Evolutionary conservation across 805 yeast species (phyloP).

Genomic region (Candida oleophila): DNA sequence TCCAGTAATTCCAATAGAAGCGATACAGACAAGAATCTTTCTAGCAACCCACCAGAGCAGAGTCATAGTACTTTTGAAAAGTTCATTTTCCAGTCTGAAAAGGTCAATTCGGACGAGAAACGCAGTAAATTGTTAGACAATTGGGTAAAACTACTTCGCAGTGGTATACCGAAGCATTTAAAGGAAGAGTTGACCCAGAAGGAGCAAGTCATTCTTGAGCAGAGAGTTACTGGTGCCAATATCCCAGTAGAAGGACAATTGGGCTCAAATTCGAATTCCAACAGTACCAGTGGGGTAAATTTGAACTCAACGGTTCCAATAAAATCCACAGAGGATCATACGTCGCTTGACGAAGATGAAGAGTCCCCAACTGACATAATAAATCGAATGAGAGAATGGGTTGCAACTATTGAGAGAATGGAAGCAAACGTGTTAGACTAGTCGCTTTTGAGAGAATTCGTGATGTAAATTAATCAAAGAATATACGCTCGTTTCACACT

Average conservation of each 20-base stretch:
- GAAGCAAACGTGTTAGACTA: no score
- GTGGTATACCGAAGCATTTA: constrained; percentile 28
- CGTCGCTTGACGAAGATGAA: constrained; percentile 15
- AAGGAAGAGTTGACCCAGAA: constrained; percentile 30
- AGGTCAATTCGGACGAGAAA: neutral
- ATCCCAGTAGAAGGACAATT: neutral
- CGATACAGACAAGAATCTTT: constrained; percentile 7
- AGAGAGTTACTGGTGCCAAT: constrained; percentile 20
- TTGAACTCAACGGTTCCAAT: neutral
- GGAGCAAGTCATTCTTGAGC: constrained; percentile 35
- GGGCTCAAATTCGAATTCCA: neutral
- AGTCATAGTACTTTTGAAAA: neutral
- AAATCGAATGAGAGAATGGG: constrained; percentile 15
- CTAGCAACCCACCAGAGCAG: neutral
- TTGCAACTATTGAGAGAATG: constrained; percentile 3
- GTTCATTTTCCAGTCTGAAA: constrained; percentile 2
- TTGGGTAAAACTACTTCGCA: constrained; percentile 19
- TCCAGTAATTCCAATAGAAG: constrained; percentile 1
- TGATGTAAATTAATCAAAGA: no score
- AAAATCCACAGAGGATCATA: neutral
- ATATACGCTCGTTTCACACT: no score
- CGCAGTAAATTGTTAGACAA: constrained; percentile 7
- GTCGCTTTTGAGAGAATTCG: no score
- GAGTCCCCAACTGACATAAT: constrained; percentile 12
- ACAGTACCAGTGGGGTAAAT: neutral